Evolutionary conservation across 2,329 filamentous ascomycete species (phyloP).

Genomic region (Microdochium trichocladiopsis): DNA sequence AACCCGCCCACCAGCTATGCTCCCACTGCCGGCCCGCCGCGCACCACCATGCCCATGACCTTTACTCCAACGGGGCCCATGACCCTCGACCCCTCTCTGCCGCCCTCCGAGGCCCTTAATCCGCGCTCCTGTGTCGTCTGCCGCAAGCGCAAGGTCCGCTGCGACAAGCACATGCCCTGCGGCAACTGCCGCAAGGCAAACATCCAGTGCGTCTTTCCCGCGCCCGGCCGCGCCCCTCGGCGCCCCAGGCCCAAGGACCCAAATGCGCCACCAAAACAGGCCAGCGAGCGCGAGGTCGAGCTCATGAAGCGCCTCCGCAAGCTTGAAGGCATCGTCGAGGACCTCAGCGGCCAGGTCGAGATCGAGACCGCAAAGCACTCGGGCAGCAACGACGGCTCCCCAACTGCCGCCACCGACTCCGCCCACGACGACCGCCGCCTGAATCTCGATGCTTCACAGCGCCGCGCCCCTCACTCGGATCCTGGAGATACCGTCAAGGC

Average conservation of each 20-base stretch:
- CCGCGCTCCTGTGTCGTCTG: conserved; percentile 1
- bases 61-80: neutral
- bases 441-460: conserved; percentile 3
- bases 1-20: neutral
- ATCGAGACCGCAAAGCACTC: conserved; percentile 36
- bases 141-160: conserved; percentile 56
- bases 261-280: conserved; percentile 51
- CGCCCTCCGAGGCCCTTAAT: neutral
- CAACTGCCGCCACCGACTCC: conserved; percentile 23
- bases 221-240: conserved; percentile 64
- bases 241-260: conserved; percentile 59
- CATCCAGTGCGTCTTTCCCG: conserved; percentile 68
- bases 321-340: conserved; percentile 69
- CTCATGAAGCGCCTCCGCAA: conserved; percentile 65
- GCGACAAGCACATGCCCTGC: conserved; percentile 72
- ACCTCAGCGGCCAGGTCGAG: conserved; percentile 58
- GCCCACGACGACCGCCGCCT: conserved; percentile 3
- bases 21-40: neutral
- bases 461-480: conserved; percentile 7
- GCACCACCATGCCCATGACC: neutral
- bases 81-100: neutral
- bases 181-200: conserved; percentile 66
- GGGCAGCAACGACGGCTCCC: conserved; percentile 26
- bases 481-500: conserved; percentile 3
- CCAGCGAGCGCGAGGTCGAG: conserved; percentile 58